Evolutionary conservation across 2,329 filamentous ascomycete species (phyloP), one percentile per base, ranked within the genome.

Genomic region (Hypoxylon sp.): DNA sequence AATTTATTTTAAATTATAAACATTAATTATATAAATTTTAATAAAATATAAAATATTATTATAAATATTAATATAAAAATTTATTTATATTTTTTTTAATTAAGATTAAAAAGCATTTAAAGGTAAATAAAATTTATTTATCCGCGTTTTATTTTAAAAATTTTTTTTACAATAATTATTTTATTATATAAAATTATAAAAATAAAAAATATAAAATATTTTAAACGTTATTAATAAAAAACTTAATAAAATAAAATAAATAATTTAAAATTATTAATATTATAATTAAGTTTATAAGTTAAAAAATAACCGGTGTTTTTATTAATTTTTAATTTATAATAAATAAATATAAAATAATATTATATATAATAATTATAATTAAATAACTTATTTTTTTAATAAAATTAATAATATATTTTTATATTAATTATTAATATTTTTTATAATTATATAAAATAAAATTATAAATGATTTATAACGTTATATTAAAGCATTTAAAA

Each of bases 391-490:
- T 16, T 16, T 15, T n/a, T 32, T n/a, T 5, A 15, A 16, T 32
- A 5, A 25, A 25, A 25, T 6, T 37, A 27, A 23, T 27, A 12
- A 31, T 21, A 9, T 3, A 9, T 16, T 26, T 37, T 26, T 16
- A 4, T 23, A 16, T 25, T 37, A 21, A 23, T 26, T 30, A 21
- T 27, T 27, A 42, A 23, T 23, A 21, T 21, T 13, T 7, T 12
- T 30, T 42, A 30, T 19, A 12, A 19, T 42, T 42, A 42, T 42
- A 42, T 23, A 23, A 37, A 37, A 15, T 23, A 16, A 13, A 23
- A 35, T 20, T 35, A 35, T 21, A 26, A n/a, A 15, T 30, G 31
- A 42, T 42, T 42, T 42, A 21, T 23, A 21, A 26, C 7, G 6
- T 37, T 37, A 37, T 27, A 17, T 11, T 29, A 29, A 16, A 27